Evolutionary conservation across 176 grass and related monocot species (phyloP).

Genomic region (Chrysopogon serrulatus): DNA sequence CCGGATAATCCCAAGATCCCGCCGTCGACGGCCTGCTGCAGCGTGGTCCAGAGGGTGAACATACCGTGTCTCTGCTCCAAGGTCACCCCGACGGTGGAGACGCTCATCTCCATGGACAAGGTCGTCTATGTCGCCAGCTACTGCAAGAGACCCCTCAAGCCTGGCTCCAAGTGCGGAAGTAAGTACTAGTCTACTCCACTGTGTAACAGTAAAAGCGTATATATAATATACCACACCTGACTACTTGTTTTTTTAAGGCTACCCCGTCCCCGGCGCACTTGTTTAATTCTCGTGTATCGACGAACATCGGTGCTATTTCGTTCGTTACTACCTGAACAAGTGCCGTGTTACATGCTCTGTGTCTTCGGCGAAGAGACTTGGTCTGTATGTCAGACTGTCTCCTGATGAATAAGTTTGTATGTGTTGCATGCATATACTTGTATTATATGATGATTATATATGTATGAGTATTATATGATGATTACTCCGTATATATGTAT

Average conservation of each 20-base stretch:
- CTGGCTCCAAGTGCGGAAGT: constrained; percentile 62
- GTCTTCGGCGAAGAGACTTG: background rate
- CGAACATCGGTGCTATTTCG: background rate
- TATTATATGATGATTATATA: background rate
- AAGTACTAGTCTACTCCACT: background rate
- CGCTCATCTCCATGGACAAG: constrained; percentile 46
- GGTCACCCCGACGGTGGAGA: constrained; percentile 39
- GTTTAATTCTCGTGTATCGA: background rate
- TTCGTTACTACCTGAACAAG: background rate
- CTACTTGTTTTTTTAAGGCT: constrained; percentile 11
- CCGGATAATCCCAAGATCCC: constrained; percentile 25
- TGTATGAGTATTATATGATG: too few species aligned
- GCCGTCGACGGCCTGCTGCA: constrained; percentile 44
- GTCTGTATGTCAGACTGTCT: background rate
- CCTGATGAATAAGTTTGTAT: background rate
- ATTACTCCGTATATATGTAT: too few species aligned
- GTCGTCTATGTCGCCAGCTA: constrained; percentile 36
- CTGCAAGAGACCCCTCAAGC: constrained; percentile 31
- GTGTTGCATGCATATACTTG: background rate
- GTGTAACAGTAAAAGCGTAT: background rate
- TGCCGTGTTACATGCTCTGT: background rate
- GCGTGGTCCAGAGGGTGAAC: constrained; percentile 33
- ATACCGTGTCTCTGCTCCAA: constrained; percentile 52
- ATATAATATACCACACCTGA: background rate
- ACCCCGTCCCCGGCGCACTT: constrained; percentile 6